Base-by-base conservation (phyloP, 1,139 yeast genomes). In the Kazachstania sp. region DNA sequence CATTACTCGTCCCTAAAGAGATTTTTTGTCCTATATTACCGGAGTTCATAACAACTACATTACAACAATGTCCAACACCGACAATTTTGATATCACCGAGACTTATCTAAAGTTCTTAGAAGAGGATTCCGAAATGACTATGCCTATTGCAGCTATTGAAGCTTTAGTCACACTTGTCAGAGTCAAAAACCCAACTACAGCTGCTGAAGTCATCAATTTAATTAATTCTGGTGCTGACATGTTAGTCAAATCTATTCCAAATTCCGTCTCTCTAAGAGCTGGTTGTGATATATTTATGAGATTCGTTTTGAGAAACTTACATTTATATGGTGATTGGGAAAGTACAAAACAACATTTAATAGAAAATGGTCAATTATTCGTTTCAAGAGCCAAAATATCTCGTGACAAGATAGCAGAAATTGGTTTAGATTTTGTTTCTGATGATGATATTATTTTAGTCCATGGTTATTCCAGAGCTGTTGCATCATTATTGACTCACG, bases 61-160 rank as follows among this genome's bases (percentile, higher is more conserved):
- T 32, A 13, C 30, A 36, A 23, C 2, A n/a, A 43, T 41, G 45
- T n/a, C 45, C 7, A 40, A 45, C 59, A 4, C 64, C 61, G 66
- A 44, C 60, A 3, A 43, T 36, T 87, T 90, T 61, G 95, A 88
- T 64, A 87, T 92, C 55, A 87, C 83, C 44, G 73, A 78, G 56
- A 79, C 92, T 0, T 92, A 92, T 64, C 74, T 86, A 52, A 77
- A 78, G 64, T 88, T 86, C 65, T 72, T 92, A 50, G 79, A 77
- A 54, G 95, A 88, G 49, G 97, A 92, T 67, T 75, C 85, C 23
- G 97, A 92, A 47, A 86, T 94, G 82, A 90, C 98, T 12, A 94
- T 90, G 97, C 99, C 99, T 4, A 86, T 94, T 39, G 99, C 98
- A 45, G 98, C 98, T 45, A 94, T 94, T 60, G 97, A 92, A 67